Evolutionary conservation across 805 yeast genomes (phyloP).

Genomic region (Zygosaccharomyces pseudorouxii): DNA sequence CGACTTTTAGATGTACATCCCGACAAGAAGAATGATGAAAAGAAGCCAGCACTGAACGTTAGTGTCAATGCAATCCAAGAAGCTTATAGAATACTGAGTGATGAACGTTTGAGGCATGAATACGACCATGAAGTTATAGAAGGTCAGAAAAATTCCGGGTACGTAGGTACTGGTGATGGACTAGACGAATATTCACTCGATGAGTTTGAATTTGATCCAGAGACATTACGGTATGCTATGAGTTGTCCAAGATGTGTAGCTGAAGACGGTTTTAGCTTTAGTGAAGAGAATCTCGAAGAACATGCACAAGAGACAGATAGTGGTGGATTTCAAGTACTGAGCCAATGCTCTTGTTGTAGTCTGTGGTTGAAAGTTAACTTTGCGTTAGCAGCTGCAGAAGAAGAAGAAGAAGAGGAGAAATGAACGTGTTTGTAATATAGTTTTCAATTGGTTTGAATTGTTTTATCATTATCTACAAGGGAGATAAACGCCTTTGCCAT

Average conservation of each 20-base stretch:
- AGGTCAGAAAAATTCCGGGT: constrained; percentile 32
- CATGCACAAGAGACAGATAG: constrained; percentile 36
- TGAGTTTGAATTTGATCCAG: constrained; percentile 48
- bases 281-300: constrained; percentile 56
- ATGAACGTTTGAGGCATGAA: constrained; percentile 37
- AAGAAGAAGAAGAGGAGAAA: constrained; percentile 3
- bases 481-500: constrained; percentile 70
- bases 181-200: constrained; percentile 63
- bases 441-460: constrained; percentile 1
- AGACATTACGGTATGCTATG: constrained; percentile 35
- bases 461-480: constrained; percentile 53
- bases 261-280: constrained; percentile 49
- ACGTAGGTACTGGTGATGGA: constrained; percentile 53
- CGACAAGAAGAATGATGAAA: constrained; percentile 47
- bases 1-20: constrained; percentile 69
- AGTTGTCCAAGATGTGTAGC: constrained; percentile 67
- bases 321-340: constrained; percentile 59
- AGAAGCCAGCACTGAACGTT: constrained; percentile 16
- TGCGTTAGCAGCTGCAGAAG: constrained; percentile 39
- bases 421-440: not conserved
- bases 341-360: constrained; percentile 82
- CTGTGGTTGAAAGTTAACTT: constrained; percentile 74
- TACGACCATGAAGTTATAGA: constrained; percentile 50
- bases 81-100: constrained; percentile 59
- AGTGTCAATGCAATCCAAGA: constrained; percentile 46